phyloP scores from a whole-genome alignment of 2,329 filamentous ascomycete species.

The Trichocomaceae sp. region DNA sequence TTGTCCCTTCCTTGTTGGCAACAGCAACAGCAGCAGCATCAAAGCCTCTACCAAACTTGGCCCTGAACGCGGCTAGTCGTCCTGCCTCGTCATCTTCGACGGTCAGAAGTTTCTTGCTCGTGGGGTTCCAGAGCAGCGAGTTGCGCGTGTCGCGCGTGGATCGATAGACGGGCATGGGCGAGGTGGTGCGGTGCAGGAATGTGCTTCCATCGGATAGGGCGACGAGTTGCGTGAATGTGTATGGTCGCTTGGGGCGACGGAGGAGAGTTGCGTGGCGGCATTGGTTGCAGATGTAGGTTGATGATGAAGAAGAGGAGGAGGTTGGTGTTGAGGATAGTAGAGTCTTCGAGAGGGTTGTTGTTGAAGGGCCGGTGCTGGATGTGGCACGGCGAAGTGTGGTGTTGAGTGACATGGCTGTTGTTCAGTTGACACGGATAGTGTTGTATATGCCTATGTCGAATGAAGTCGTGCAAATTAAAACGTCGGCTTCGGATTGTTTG shows the following conservation, averaged over 20 bases:
- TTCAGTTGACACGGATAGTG: not conserved
- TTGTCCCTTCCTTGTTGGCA: slow-evolving; percentile 16
- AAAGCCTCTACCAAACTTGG: slow-evolving; percentile 75
- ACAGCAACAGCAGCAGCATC: slow-evolving; percentile 50
- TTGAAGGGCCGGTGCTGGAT: slow-evolving; percentile 13
- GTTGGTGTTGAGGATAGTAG: slow-evolving; percentile 10
- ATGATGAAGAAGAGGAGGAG: slow-evolving; percentile 25
- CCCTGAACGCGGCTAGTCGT: slow-evolving; percentile 75
- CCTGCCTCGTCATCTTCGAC: slow-evolving; percentile 95
- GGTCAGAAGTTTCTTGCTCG: slow-evolving; percentile 70
- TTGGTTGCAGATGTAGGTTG: slow-evolving; percentile 50
- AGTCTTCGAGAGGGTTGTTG: slow-evolving; percentile 6
- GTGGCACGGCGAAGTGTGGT: slow-evolving; percentile 28
- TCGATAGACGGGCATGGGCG: slow-evolving; percentile 51
- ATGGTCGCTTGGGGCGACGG: slow-evolving; percentile 80
- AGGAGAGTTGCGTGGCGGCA: slow-evolving; percentile 78
- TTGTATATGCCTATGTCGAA: not conserved
- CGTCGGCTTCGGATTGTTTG: too few relatives aligned
- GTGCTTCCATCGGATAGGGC: slow-evolving; percentile 86
- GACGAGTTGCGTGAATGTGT: slow-evolving; percentile 95
- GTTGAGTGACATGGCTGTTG: slow-evolving; percentile 26
- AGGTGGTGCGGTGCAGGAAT: slow-evolving; percentile 51
- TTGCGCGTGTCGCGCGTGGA: slow-evolving; percentile 80
- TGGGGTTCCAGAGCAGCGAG: slow-evolving; percentile 85
- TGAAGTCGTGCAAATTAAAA: not conserved